Conservation (phyloP, 2,329 filamentous ascomycete genomes). For the Ceratocystiopsis sp. region DNA sequence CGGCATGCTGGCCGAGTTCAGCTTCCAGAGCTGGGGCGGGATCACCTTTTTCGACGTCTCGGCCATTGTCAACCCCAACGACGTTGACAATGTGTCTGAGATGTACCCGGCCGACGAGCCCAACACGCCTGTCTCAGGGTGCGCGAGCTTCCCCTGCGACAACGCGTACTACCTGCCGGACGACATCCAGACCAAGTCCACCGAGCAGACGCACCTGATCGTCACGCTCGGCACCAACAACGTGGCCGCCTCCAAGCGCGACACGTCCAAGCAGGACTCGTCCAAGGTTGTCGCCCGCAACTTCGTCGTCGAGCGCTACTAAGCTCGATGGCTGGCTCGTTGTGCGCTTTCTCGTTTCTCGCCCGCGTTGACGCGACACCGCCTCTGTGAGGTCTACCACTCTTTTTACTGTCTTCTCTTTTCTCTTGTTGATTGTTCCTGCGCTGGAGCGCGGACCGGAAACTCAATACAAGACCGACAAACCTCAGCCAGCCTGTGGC, state of each 20-base stretch:
- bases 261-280: constrained; percentile 1
- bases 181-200: constrained; percentile 23
- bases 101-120: constrained; percentile 17
- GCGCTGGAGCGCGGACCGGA: too few species aligned
- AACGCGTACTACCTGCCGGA: constrained; percentile 24
- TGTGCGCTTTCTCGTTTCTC: too few species aligned
- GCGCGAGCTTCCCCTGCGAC: constrained; percentile 22
- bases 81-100: constrained; percentile 22
- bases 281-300: constrained; percentile 8
- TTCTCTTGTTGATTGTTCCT: too few species aligned
- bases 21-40: constrained; percentile 19
- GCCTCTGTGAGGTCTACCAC: too few species aligned
- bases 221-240: constrained; percentile 14
- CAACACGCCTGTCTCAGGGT: constrained; percentile 20
- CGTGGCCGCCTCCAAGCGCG: constrained; percentile 2
- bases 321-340: background rate
- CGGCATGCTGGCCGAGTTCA: constrained; percentile 21
- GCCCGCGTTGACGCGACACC: too few species aligned
- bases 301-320: constrained; percentile 10
- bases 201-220: constrained; percentile 16
- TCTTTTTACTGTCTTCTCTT: too few species aligned
- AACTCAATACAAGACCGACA: too few species aligned
- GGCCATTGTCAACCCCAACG: constrained; percentile 25
- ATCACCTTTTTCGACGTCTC: constrained; percentile 27
- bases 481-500: too few species aligned